Evolutionary conservation across 306 rosid genomes (phyloP).

Genomic region (Casuarina glauca): DNA sequence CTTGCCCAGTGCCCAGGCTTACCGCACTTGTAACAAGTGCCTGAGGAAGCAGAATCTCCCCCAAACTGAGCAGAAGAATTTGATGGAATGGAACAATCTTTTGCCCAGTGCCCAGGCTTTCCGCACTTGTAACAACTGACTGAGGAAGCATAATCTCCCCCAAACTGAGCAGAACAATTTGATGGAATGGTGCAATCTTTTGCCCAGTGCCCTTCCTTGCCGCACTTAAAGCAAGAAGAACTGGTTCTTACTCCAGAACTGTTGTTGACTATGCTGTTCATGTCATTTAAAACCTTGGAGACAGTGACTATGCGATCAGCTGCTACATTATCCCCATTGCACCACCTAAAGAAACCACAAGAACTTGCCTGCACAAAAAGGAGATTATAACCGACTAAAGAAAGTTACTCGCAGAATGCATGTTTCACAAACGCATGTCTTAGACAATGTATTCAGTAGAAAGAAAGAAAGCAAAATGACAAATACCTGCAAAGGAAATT

Average conservation of each 20-base stretch:
- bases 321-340: constrained; percentile 38
- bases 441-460: neutral
- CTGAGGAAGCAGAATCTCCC: constrained; percentile 28
- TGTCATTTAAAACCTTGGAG: constrained; percentile 13
- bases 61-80: constrained; percentile 32
- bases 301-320: constrained; percentile 12
- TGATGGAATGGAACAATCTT: constrained; percentile 42
- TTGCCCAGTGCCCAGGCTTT: constrained; percentile 57
- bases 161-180: constrained; percentile 28
- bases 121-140: constrained; percentile 51
- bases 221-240: constrained; percentile 51
- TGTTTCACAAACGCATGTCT: too few species aligned
- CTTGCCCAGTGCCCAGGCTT: constrained; percentile 62
- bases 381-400: neutral
- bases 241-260: constrained; percentile 27
- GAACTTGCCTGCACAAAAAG: constrained; percentile 32
- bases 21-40: constrained; percentile 50
- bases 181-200: constrained; percentile 43
- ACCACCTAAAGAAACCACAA: constrained; percentile 65
- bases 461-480: neutral
- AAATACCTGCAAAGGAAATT: neutral
- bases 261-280: constrained; percentile 21
- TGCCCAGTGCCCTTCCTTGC: constrained; percentile 61
- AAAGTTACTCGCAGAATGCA: neutral
- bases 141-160: constrained; percentile 28